phyloP scores from a whole-genome alignment of 1,284 basidiomycete genomes.

The Microbotryum silenes-acaulis region DNA sequence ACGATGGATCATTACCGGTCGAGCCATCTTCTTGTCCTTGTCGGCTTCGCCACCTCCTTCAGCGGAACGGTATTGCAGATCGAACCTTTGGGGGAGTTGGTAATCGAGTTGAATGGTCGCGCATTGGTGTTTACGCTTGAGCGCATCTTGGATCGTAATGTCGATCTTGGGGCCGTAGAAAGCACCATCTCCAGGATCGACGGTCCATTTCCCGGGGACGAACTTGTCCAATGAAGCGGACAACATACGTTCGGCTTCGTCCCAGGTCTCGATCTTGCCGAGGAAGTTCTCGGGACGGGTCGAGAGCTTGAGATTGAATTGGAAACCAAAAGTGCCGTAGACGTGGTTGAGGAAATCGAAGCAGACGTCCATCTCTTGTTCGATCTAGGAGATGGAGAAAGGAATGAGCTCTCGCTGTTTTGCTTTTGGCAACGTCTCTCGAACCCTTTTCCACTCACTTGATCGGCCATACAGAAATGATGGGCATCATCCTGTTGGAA shows the following conservation, averaged over 20 bases:
- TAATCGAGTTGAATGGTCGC: conserved; percentile 99
- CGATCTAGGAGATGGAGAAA: conserved; percentile 53
- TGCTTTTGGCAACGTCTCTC: background rate
- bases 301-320: conserved; percentile 91
- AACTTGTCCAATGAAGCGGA: conserved; percentile 74
- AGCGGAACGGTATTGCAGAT: conserved; percentile 72
- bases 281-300: conserved; percentile 94
- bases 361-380: conserved; percentile 72
- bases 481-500: conserved; percentile 98
- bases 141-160: conserved; percentile 90
- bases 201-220: conserved; percentile 83
- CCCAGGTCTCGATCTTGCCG: conserved; percentile 83
- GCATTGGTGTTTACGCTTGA: conserved; percentile 91
- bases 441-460: conserved; percentile 47
- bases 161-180: conserved; percentile 62
- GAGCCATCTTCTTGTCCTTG: conserved; percentile 53
- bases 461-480: conserved; percentile 92
- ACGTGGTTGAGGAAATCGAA: conserved; percentile 94
- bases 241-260: conserved; percentile 78
- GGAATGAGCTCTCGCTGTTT: background rate
- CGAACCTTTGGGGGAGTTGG: conserved; percentile 96
- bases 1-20: conserved; percentile 98
- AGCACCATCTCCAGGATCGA: conserved; percentile 94
- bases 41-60: conserved; percentile 54
- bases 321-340: conserved; percentile 94